Evolutionary conservation across 306 rosid genomes (phyloP).

Genomic region (Senna siamea): DNA sequence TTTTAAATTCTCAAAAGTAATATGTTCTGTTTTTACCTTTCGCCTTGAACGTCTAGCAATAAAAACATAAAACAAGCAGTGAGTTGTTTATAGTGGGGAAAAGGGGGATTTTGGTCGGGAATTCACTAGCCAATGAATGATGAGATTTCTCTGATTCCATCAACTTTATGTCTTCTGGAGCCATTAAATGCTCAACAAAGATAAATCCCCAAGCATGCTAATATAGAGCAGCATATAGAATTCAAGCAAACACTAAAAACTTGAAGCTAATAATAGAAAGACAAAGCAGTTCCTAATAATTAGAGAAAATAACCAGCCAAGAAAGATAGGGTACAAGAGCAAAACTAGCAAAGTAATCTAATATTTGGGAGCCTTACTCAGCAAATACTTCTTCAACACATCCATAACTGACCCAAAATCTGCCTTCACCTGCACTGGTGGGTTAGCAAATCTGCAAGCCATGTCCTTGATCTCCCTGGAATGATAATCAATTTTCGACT

Average conservation of each 20-base stretch:
- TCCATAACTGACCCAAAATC: conserved; percentile 67
- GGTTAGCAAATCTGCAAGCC: conserved; percentile 61
- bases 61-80: not conserved
- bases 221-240: not conserved
- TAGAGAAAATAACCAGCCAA: not conserved
- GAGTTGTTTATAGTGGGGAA: too few relatives aligned
- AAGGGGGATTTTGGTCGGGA: not conserved
- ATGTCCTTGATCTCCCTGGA: conserved; percentile 57
- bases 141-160: not conserved
- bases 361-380: conserved; percentile 45
- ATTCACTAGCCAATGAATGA: not conserved
- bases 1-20: not conserved
- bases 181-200: not conserved
- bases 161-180: not conserved
- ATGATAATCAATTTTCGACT: conserved; percentile 62
- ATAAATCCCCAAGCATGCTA: not conserved
- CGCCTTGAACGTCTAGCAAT: not conserved
- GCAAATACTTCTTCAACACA: conserved; percentile 56
- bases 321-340: conserved; percentile 19
- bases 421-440: conserved; percentile 55
- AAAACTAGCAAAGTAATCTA: conserved; percentile 29
- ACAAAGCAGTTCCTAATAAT: not conserved
- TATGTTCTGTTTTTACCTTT: not conserved
- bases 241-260: not conserved
- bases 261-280: not conserved